Percentiles rank a stretch among this genome's conserved stretches.
Conservation (phyloP, 2,329 filamentous ascomycete genomes). For the Xylaria sp. region DNA sequence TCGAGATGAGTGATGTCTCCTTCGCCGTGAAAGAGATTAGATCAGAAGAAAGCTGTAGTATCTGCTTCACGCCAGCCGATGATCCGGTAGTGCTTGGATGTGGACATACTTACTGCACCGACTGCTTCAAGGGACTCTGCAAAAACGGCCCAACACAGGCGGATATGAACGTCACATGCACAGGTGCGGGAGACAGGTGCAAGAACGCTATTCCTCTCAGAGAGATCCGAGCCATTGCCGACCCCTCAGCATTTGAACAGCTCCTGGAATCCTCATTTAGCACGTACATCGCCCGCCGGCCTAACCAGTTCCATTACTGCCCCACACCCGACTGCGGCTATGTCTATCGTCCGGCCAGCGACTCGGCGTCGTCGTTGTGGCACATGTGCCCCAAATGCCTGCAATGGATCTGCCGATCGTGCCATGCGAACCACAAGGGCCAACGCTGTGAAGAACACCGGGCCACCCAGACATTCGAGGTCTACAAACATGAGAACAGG, state of each 20-base stretch:
- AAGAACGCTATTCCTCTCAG: conserved; percentile 12
- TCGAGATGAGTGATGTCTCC: conserved; percentile 1
- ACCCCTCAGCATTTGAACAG: conserved; percentile 17
- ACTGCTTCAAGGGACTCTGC: conserved; percentile 20
- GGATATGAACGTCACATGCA: conserved; percentile 11
- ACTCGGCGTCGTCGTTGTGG: conserved; percentile 14
- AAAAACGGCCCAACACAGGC: neutral
- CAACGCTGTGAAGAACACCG: conserved; percentile 29
- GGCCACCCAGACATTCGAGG: conserved; percentile 17
- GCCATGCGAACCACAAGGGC: conserved; percentile 30
- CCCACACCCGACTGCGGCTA: conserved; percentile 27
- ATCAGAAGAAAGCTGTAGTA: conserved; percentile 13
- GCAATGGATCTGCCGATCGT: conserved; percentile 22
- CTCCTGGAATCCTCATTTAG: conserved; percentile 23
- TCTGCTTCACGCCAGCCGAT: conserved; percentile 14
- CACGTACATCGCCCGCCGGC: conserved; percentile 19
- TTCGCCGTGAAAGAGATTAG: conserved; percentile 4
- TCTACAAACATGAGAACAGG: conserved; percentile 21
- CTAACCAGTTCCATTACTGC: conserved; percentile 23
- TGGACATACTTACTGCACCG: conserved; percentile 19
- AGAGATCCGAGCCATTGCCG: conserved; percentile 16
- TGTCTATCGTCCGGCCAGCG: conserved; percentile 15
- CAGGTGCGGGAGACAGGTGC: conserved; percentile 16
- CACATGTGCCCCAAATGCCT: conserved; percentile 34
- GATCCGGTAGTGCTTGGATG: conserved; percentile 18